These are phyloP conservation scores for Wickerhamiella hasegawae DNA, from an alignment of 805 yeast genomes.

Conservation along the genomic window DNA sequence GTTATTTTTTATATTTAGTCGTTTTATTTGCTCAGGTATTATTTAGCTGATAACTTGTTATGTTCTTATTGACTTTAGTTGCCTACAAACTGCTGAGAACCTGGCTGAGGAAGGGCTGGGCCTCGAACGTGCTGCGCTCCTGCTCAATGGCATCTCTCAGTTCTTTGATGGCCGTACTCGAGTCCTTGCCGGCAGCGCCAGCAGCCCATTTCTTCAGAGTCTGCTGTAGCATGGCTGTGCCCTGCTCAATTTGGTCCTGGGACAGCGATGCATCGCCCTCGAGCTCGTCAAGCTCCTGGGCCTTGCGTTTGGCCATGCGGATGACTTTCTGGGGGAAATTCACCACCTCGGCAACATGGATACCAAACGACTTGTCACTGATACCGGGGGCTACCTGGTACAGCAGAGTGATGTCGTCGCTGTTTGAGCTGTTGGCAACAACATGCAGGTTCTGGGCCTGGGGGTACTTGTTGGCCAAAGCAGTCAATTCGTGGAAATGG, in stretches of 20 bases:
- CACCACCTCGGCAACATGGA: slow-evolving; percentile 92
- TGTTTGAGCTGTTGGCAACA: slow-evolving; percentile 40
- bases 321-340: slow-evolving; percentile 83
- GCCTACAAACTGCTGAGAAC: background rate
- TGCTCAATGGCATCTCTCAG: slow-evolving; percentile 6
- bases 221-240: slow-evolving; percentile 33
- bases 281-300: slow-evolving; percentile 64
- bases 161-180: slow-evolving; percentile 3
- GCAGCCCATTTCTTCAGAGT: slow-evolving; percentile 27
- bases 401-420: slow-evolving; percentile 57
- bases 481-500: slow-evolving; percentile 91
- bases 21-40: too few relatives aligned
- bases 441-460: slow-evolving; percentile 73
- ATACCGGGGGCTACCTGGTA: slow-evolving; percentile 96
- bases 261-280: slow-evolving; percentile 28
- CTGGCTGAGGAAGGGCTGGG: slow-evolving; percentile 9
- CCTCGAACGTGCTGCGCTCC: slow-evolving; percentile 6
- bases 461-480: slow-evolving; percentile 44
- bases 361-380: slow-evolving; percentile 91
- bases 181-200: slow-evolving; percentile 11
- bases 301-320: slow-evolving; percentile 90
- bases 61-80: too few relatives aligned
- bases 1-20: too few relatives aligned
- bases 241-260: slow-evolving; percentile 35
- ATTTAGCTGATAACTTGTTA: too few relatives aligned